Base-by-base conservation (phyloP, 768 basidiomycete genomes). In the Trametes cinnabarina region DNA sequence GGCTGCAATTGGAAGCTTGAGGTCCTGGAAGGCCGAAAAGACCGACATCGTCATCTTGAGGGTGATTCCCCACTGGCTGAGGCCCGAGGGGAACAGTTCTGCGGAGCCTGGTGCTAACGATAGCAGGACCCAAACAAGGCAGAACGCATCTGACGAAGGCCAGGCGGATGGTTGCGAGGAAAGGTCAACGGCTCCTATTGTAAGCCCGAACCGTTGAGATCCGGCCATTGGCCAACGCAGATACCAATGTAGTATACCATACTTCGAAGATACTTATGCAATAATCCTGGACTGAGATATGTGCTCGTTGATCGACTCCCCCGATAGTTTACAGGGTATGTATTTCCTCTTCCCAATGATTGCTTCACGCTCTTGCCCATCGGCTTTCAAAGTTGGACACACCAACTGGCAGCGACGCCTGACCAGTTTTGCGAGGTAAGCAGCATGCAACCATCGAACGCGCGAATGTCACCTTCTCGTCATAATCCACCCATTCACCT, bases 401-500 rank as follows among this genome's bases (percentile, higher is more conserved):
- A 10, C 85, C 79, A 15, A 94, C 90, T 3, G 90, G 86, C 15
- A 80, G 69, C 19, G 76, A 74, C 14, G 79, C 77, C 90, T 88
- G 58, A 28, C 25, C 7, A 44, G 37, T n/a, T 32, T 51, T 50
- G 50, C 44, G 48, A 57, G 61, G 49, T 3, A 50, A 34, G 37
- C 30, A 9, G 20, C 34, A 32, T 37, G 9, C 11, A 14, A 15
- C 14, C 22, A 22, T 20, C 28, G 15, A 11, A 30, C 51, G 34
- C 14, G 23, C 42, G 26, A n/a, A 17, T 20, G 73, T 42, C 60
- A 87, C 93, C 81, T 94, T 92, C 71, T 96, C 93, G 63, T 96
- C 93, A 63, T 96, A 96, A 65, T 94, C 93, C 12, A 77, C 82
- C 94, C 94, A 96, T 69, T 86, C 84, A 3, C 77, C 82, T 25